Percentiles rank a stretch among this genome's conserved stretches.
Evolutionary conservation across 257 asterid genomes (phyloP).

Genomic region (Ilex asprella): DNA sequence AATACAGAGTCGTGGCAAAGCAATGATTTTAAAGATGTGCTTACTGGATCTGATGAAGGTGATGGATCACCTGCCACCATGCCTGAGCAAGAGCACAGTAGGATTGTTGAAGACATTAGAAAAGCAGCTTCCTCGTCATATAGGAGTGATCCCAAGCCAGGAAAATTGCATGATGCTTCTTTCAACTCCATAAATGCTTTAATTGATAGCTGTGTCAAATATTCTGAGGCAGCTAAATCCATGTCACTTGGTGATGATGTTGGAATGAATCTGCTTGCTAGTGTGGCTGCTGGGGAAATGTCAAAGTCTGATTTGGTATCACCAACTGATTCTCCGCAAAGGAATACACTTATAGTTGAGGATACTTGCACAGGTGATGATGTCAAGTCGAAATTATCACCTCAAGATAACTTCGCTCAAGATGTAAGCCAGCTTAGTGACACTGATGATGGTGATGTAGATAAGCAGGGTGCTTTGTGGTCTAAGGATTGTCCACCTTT

Average conservation of each 20-base stretch:
- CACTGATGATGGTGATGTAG: constrained; percentile 27
- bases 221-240: constrained; percentile 66
- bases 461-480: constrained; percentile 28
- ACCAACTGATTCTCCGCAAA: constrained; percentile 50
- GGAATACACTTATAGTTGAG: constrained; percentile 31
- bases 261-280: constrained; percentile 95
- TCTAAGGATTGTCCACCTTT: constrained; percentile 22
- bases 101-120: constrained; percentile 29
- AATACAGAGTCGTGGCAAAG: constrained; percentile 41
- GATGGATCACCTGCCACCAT: constrained; percentile 34
- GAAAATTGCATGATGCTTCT: constrained; percentile 47
- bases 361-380: constrained; percentile 41
- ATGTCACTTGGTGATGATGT: constrained; percentile 69
- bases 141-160: constrained; percentile 33
- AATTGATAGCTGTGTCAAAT: constrained; percentile 80
- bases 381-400: constrained; percentile 36
- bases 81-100: constrained; percentile 50
- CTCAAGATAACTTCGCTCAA: constrained; percentile 20
- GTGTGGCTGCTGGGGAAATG: constrained; percentile 89
- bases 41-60: constrained; percentile 46
- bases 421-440: constrained; percentile 19
- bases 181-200: constrained; percentile 92
- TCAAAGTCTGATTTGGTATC: constrained; percentile 49
- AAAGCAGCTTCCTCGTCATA: constrained; percentile 25
- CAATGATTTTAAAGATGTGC: constrained; percentile 40